Evolutionary conservation across 2,329 filamentous ascomycete species (phyloP).

Genomic region (Penicillium rolfsii): DNA sequence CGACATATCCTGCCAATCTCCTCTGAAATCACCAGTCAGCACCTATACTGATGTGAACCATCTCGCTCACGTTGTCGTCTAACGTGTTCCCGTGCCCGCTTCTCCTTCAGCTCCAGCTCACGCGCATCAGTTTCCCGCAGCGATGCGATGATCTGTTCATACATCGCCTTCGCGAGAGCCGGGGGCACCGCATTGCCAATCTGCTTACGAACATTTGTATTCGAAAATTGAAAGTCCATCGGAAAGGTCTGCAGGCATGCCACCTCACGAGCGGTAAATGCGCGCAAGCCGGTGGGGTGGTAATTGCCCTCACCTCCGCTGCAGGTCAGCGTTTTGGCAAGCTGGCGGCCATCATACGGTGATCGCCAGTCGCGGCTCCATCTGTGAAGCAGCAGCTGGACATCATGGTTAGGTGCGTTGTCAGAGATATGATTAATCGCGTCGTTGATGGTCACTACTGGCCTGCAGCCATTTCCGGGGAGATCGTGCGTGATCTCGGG

Average conservation of each 20-base stretch:
- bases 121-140: slow-evolving; percentile 43
- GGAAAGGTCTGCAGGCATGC: slow-evolving; percentile 74
- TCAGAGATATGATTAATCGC: slow-evolving; percentile 47
- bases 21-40: neutral
- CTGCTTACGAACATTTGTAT: slow-evolving; percentile 55
- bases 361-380: slow-evolving; percentile 20
- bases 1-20: neutral
- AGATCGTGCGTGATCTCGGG: slow-evolving; percentile 63
- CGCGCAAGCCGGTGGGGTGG: slow-evolving; percentile 66
- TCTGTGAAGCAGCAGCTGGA: slow-evolving; percentile 29
- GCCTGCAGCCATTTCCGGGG: slow-evolving; percentile 34
- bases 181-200: slow-evolving; percentile 82
- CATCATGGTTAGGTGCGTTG: slow-evolving; percentile 49
- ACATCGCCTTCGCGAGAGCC: slow-evolving; percentile 45
- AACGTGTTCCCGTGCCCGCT: neutral
- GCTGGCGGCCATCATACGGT: slow-evolving; percentile 54
- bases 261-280: slow-evolving; percentile 69
- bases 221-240: slow-evolving; percentile 59
- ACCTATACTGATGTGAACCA: neutral
- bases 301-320: slow-evolving; percentile 62
- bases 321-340: slow-evolving; percentile 66
- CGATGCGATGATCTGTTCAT: slow-evolving; percentile 41
- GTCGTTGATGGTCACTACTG: slow-evolving; percentile 47
- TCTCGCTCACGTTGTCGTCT: neutral
- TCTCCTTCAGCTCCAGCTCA: slow-evolving; percentile 16